These are phyloP conservation scores for Phaeosphaeriaceae sp. DNA, from an alignment of 2,329 filamentous ascomycete genomes.

Conservation along the genomic window DNA sequence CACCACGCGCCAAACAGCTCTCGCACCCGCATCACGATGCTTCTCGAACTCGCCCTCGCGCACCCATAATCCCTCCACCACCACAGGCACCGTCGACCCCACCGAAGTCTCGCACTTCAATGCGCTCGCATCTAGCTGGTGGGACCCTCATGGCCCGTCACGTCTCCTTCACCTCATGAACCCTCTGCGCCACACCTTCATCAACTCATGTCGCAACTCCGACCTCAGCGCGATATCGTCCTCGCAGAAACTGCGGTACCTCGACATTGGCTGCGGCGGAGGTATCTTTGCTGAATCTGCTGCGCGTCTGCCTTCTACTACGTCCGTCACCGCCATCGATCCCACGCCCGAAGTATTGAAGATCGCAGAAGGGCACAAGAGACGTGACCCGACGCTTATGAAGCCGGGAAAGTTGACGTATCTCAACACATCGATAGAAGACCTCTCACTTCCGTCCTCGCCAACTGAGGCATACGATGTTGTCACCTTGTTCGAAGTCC, in stretches of 20 bases:
- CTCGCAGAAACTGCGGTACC: conserved; percentile 66
- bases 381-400: conserved; percentile 72
- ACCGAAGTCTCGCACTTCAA: conserved; percentile 95
- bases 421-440: conserved; percentile 78
- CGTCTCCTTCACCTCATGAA: conserved; percentile 97
- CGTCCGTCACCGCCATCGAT: conserved; percentile 76
- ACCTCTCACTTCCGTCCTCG: conserved; percentile 54
- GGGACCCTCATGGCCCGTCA: conserved; percentile 93
- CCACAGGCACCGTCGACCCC: conserved; percentile 67
- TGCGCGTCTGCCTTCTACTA: conserved; percentile 70
- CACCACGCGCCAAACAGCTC: background rate
- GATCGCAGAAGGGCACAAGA: conserved; percentile 78
- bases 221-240: conserved; percentile 29
- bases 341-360: conserved; percentile 75
- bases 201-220: conserved; percentile 69
- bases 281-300: conserved; percentile 95
- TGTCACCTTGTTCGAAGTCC: conserved; percentile 89
- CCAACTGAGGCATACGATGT: conserved; percentile 70
- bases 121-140: conserved; percentile 91
- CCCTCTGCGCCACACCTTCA: conserved; percentile 92
- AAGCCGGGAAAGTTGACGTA: conserved; percentile 69
- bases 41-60: conserved; percentile 23
- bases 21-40: conserved; percentile 10
- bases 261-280: conserved; percentile 94
- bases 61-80: conserved; percentile 20